Base-by-base conservation (phyloP, 176 grass and related monocot species). In the Puya raimondii region DNA sequence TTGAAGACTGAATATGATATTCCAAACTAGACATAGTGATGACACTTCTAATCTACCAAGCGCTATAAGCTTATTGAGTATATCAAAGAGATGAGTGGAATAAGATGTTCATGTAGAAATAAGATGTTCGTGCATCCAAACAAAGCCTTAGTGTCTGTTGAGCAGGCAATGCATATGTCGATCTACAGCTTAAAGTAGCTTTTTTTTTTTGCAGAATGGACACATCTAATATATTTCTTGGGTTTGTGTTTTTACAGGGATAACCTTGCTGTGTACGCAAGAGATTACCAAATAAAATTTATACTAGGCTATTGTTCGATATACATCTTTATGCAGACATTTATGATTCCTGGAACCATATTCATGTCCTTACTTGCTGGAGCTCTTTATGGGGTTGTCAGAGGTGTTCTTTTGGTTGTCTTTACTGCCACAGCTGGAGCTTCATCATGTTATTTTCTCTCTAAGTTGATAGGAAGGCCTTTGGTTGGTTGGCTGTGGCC, bases 261-360 rank as follows among this genome's bases (percentile, higher is more conserved):
- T 33, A 93, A 99, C 72, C 84, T 99, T n/a, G 87, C 89, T 2
- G 89, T 92, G 51, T 93, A 90, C 77, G 94, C 89, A 26, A 99
- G 80, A 78, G 89, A 99, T 57, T 85, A 88, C 77, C 79, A 91
- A 73, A 79, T 72, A 59, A 85, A 99, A 67, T 99, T 99, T 65
- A 90, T 99, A 75, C 72, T 99, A 78, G 94, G 87, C 3, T 99
- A 99, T 64, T 99, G 94, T 77, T 85, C 94, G 10, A 90, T 93
- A 86, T 99, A 99, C 87, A 99, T 99, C 78, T 99, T 99, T 68
- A 99, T 99, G 94, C 94, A 99, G 66, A 99, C 89, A 77, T 99
- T 99, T 80, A 88, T 99, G 89, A 99, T 99, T 72, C 94, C 89
- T 20, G 94, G 94, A 50, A 99, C 94, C 71, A 99, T 99, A 75